Conservation (phyloP, 129 eudicot species). For the Tanacetum coccineum region DNA sequence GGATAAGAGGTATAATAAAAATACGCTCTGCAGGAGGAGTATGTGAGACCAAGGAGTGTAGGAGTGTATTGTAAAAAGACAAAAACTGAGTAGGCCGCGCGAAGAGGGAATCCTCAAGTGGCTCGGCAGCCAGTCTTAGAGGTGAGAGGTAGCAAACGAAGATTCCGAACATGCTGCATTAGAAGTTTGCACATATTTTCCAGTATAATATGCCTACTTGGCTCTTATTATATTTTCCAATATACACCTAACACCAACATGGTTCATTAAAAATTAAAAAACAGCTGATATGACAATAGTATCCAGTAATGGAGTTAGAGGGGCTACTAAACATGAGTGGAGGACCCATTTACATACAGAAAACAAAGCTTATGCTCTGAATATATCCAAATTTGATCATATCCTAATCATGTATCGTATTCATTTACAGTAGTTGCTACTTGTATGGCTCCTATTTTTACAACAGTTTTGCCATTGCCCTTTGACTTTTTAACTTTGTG, state of each 20-base stretch:
- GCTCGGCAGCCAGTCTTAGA: too few relatives aligned
- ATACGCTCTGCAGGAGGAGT: too few relatives aligned
- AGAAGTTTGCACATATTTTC: too few relatives aligned
- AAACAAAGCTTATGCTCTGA: slow-evolving; percentile 28
- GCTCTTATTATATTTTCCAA: slow-evolving; percentile 17
- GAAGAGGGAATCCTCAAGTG: too few relatives aligned
- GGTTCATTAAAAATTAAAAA: slow-evolving; percentile 16
- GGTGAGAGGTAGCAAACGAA: too few relatives aligned
- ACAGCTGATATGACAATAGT: slow-evolving; percentile 18
- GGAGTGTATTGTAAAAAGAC: too few relatives aligned
- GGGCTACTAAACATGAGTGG: slow-evolving; percentile 26
- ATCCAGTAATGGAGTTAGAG: slow-evolving; percentile 26
- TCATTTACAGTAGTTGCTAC: slow-evolving; percentile 17
- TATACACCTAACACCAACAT: slow-evolving; percentile 8
- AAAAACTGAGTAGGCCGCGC: too few relatives aligned
- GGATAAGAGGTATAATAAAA: too few relatives aligned
- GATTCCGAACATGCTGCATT: too few relatives aligned
- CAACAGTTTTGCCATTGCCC: slow-evolving; percentile 21
- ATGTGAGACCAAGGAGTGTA: too few relatives aligned
- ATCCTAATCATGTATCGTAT: slow-evolving; percentile 23
- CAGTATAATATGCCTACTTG: slow-evolving; percentile 19
- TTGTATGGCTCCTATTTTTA: slow-evolving; percentile 32
- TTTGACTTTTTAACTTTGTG: slow-evolving; percentile 27
- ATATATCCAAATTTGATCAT: slow-evolving; percentile 15
- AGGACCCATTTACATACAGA: slow-evolving; percentile 16